These are phyloP conservation scores for Caloboletus inedulis DNA, from an alignment of 1,284 basidiomycete genomes.

Conservation along the genomic window DNA sequence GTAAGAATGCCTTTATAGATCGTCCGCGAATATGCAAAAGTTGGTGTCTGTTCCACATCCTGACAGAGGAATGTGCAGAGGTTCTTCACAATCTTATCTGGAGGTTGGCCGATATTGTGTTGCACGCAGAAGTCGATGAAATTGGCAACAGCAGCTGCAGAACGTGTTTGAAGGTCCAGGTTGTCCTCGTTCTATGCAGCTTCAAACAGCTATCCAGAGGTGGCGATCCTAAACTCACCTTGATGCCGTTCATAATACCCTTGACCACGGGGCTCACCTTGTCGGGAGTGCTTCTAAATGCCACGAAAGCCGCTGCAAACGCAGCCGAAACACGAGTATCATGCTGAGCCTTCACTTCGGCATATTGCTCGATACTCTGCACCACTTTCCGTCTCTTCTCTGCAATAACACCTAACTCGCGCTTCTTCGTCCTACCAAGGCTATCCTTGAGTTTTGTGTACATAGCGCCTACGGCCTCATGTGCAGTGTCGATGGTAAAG, in stretches of 20 bases:
- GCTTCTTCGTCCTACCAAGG: conserved; percentile 74
- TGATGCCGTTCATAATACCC: conserved; percentile 97
- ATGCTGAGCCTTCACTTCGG: conserved; percentile 80
- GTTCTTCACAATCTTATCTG: conserved; percentile 96
- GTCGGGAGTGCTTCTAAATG: conserved; percentile 78
- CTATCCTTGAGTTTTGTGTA: conserved; percentile 76
- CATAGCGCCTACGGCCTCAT: conserved; percentile 65
- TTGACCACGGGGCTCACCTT: conserved; percentile 97
- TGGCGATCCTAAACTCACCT: conserved; percentile 49
- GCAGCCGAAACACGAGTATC: conserved; percentile 88
- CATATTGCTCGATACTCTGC: conserved; percentile 79
- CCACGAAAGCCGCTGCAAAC: conserved; percentile 88
- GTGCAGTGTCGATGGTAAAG: conserved; percentile 83
- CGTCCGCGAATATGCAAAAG: conserved; percentile 71
- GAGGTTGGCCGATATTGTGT: conserved; percentile 60
- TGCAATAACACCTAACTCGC: conserved; percentile 68
- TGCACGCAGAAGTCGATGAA: conserved; percentile 86
- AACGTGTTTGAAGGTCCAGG: conserved; percentile 84
- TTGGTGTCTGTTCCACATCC: conserved; percentile 85
- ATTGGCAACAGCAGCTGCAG: conserved; percentile 82
- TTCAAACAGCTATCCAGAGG: conserved; percentile 10
- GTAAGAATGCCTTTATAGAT: conserved; percentile 76
- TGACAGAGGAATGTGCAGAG: conserved; percentile 96
- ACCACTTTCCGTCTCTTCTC: conserved; percentile 78
- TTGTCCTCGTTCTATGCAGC: conserved; percentile 81